Conservation (phyloP, 2,329 filamentous ascomycete species). For the Fusarium illudens region DNA sequence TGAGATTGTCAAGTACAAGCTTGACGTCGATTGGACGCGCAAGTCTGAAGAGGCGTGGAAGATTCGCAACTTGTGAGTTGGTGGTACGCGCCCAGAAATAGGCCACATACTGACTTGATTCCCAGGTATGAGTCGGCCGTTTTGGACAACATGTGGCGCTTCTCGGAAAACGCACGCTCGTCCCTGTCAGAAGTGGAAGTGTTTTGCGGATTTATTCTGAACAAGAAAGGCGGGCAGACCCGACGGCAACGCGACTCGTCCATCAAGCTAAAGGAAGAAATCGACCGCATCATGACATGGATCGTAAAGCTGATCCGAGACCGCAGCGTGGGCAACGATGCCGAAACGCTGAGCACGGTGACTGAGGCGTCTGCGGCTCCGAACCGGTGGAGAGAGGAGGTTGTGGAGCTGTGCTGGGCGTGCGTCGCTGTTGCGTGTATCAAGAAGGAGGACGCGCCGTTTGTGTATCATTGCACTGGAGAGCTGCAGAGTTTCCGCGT, state of each 20-base stretch:
- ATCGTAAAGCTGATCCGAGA: slow-evolving; percentile 47
- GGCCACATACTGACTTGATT: slow-evolving; percentile 22
- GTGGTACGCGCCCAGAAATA: slow-evolving; percentile 46
- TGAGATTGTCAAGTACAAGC: slow-evolving; percentile 27
- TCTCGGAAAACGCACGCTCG: slow-evolving; percentile 55
- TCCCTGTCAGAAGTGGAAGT: slow-evolving; percentile 61
- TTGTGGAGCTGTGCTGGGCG: slow-evolving; percentile 48
- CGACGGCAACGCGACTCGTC: slow-evolving; percentile 61
- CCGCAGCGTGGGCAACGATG: slow-evolving; percentile 17
- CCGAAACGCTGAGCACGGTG: slow-evolving; percentile 17
- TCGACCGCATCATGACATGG: slow-evolving; percentile 56
- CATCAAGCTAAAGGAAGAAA: slow-evolving; percentile 60
- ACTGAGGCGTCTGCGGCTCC: slow-evolving; percentile 2
- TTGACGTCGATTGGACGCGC: slow-evolving; percentile 46
- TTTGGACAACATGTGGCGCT: slow-evolving; percentile 50
- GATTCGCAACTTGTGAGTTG: slow-evolving; percentile 57
- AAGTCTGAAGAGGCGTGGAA: slow-evolving; percentile 51
- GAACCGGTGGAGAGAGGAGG: slow-evolving; percentile 36
- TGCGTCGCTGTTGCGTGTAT: slow-evolving; percentile 45
- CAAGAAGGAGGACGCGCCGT: not conserved
- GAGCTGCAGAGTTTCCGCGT: slow-evolving; percentile 50
- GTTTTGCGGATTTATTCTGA: slow-evolving; percentile 65
- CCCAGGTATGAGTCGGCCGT: slow-evolving; percentile 58
- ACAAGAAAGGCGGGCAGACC: slow-evolving; percentile 58
- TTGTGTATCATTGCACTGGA: slow-evolving; percentile 17